Evolutionary conservation across 2,329 filamentous ascomycete species (phyloP).

Genomic region (Nemania bipapillata): DNA sequence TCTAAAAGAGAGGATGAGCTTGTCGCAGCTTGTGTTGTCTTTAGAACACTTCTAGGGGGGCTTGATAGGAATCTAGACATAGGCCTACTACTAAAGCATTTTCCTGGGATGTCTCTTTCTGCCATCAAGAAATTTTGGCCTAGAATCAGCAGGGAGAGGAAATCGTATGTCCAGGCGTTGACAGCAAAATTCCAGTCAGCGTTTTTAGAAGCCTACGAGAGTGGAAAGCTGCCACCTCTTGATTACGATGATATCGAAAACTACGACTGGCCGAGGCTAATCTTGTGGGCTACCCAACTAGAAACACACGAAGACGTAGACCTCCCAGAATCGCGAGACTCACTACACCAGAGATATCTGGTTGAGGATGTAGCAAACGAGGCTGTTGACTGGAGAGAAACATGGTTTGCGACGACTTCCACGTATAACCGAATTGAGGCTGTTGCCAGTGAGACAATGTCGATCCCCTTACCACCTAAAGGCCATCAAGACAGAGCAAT

Average conservation of each 20-base stretch:
- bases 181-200: constrained; percentile 72
- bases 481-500: constrained; percentile 47
- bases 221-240: constrained; percentile 68
- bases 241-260: constrained; percentile 70
- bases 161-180: constrained; percentile 65
- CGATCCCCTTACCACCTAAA: constrained; percentile 47
- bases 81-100: constrained; percentile 67
- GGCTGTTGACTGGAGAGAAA: constrained; percentile 63
- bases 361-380: constrained; percentile 55
- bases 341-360: constrained; percentile 58
- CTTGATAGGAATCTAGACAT: constrained; percentile 69
- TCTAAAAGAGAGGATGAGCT: constrained; percentile 60
- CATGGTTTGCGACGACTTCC: constrained; percentile 66
- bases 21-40: constrained; percentile 67
- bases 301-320: constrained; percentile 58
- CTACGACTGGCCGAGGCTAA: constrained; percentile 75
- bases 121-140: constrained; percentile 68
- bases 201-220: constrained; percentile 74
- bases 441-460: constrained; percentile 61
- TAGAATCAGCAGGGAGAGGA: constrained; percentile 61
- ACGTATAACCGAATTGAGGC: constrained; percentile 69
- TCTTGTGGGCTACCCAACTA: constrained; percentile 73
- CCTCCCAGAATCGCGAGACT: constrained; percentile 60
- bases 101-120: constrained; percentile 64
- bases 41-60: constrained; percentile 69